These are phyloP conservation scores for Nannochloropsis granulata DNA, from an alignment of 108 stramenopile genomes.

Conservation along the genomic window DNA sequence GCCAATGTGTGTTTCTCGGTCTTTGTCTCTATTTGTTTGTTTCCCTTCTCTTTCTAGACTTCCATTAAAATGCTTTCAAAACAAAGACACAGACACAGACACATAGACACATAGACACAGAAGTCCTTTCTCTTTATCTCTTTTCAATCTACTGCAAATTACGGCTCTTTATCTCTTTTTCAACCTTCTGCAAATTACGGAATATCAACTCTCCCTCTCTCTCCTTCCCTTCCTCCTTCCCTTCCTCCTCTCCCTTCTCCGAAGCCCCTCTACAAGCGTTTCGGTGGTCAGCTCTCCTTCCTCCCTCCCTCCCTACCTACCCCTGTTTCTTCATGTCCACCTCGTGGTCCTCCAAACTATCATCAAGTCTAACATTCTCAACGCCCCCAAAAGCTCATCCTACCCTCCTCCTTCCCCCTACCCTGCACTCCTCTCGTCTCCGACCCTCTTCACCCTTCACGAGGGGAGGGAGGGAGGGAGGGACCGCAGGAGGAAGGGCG, in stretches of 20 bases:
- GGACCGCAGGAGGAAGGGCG: neutral
- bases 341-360: neutral
- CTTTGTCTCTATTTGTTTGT: too few relatives aligned
- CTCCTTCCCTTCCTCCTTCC: neutral
- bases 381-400: neutral
- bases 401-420: neutral
- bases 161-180: neutral
- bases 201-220: neutral
- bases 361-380: neutral
- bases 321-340: neutral
- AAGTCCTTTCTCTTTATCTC: neutral
- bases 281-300: neutral
- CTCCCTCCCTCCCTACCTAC: neutral
- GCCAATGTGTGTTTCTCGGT: too few relatives aligned
- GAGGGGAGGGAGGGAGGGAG: too few relatives aligned
- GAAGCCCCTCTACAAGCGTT: too few relatives aligned
- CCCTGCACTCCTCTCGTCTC: neutral
- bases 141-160: neutral
- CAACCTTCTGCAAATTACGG: neutral
- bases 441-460: too few relatives aligned
- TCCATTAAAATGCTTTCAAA: too few relatives aligned
- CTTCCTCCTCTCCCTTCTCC: neutral
- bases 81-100: too few relatives aligned
- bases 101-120: neutral
- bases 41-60: too few relatives aligned